Percentiles rank a stretch among this genome's conserved stretches.
These are phyloP conservation scores for Colletotrichum euphorbiae DNA, from an alignment of 2,329 filamentous ascomycete genomes.

Conservation along the genomic window DNA sequence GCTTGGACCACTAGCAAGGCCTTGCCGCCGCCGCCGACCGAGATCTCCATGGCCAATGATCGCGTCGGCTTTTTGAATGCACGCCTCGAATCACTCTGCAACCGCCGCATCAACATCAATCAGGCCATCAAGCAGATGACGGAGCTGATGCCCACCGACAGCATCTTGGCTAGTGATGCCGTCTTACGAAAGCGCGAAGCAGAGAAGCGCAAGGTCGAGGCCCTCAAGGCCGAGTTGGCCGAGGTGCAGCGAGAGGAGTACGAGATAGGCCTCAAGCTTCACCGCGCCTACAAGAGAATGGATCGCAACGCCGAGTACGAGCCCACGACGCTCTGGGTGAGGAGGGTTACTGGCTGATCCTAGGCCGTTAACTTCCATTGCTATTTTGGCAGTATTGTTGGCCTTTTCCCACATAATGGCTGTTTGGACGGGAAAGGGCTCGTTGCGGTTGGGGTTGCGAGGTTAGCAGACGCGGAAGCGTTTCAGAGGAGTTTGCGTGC, in stretches of 20 bases:
- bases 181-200: constrained; percentile 67
- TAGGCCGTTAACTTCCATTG: background rate
- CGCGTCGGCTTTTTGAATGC: constrained; percentile 76
- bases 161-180: constrained; percentile 73
- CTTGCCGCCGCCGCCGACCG: constrained; percentile 71
- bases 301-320: constrained; percentile 75
- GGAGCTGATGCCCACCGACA: constrained; percentile 79
- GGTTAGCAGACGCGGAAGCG: constrained; percentile 10
- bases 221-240: constrained; percentile 73
- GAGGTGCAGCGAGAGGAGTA: constrained; percentile 83
- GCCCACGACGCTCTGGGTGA: constrained; percentile 80
- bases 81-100: constrained; percentile 71
- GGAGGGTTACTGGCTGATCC: constrained; percentile 73
- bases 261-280: constrained; percentile 79
- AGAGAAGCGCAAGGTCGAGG: constrained; percentile 74
- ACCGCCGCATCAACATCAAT: constrained; percentile 77
- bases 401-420: background rate
- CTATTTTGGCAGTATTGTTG: background rate
- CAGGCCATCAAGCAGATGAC: constrained; percentile 81
- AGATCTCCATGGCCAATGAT: constrained; percentile 67
- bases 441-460: constrained; percentile 15
- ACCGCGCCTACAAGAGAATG: constrained; percentile 79
- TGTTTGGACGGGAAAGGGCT: background rate
- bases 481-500: constrained; percentile 35
- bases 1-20: constrained; percentile 63